These are phyloP conservation scores for Acorus calamus DNA, from an alignment of 106 monocot species.

Conservation along the genomic window DNA sequence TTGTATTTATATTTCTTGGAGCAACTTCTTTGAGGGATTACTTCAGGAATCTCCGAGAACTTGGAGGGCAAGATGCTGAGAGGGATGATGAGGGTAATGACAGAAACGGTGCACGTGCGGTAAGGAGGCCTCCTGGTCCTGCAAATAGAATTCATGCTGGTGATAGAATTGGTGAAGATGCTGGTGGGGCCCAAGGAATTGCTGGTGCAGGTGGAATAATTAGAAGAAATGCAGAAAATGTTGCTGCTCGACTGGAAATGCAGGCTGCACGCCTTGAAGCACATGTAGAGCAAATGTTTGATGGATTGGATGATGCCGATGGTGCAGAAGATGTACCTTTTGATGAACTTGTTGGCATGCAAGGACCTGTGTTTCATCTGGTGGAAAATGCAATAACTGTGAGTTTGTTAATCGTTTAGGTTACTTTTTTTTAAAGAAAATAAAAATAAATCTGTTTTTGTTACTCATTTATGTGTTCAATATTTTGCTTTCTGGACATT, in stretches of 20 bases:
- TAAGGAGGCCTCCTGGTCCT: constrained; percentile 51
- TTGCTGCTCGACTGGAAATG: constrained; percentile 91
- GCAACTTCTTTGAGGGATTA: constrained; percentile 98
- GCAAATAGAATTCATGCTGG: constrained; percentile 48
- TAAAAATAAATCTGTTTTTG: not conserved
- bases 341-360: constrained; percentile 99
- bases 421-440: too few species aligned
- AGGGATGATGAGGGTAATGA: constrained; percentile 88
- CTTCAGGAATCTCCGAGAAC: constrained; percentile 78
- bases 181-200: constrained; percentile 61
- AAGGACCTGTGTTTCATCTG: constrained; percentile 95
- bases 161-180: constrained; percentile 76
- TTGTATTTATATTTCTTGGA: constrained; percentile 98
- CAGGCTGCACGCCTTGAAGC: constrained; percentile 92
- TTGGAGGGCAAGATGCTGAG: constrained; percentile 80
- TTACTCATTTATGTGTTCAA: not conserved
- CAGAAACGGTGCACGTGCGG: constrained; percentile 79
- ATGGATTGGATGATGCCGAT: constrained; percentile 98
- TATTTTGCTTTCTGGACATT: not conserved
- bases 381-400: constrained; percentile 99
- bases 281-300: constrained; percentile 99
- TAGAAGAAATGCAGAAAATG: constrained; percentile 98
- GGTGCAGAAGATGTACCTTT: constrained; percentile 99
- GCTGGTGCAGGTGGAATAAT: constrained; percentile 80
- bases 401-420: too few species aligned